Base-by-base conservation (phyloP, 352 stramenopile species). In the Phytophthora pinifolia region DNA sequence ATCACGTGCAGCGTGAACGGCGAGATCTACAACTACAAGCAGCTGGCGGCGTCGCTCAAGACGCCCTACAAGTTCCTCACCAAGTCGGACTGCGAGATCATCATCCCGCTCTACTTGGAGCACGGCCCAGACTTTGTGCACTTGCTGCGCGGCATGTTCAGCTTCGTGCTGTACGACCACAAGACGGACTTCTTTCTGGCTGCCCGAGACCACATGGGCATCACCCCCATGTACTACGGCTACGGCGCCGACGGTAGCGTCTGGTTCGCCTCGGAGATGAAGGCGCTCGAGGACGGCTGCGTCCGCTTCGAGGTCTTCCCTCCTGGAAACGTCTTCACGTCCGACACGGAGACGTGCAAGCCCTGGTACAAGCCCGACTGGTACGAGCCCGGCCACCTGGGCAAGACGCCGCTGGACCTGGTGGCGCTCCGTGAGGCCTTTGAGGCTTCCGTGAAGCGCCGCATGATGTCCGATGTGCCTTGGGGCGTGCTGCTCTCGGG, bases 21-120 rank as follows among this genome's bases (percentile, higher is more conserved):
- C 42, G 97, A 99, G 79, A 98, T 99, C 56, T 99, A 99, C 90
- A 99, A 99, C 79, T 98, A 99, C 84, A 96, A 97, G 69, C 87
- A 99, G 67, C 71, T 99, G 8, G 97, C 96, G 34, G 59, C 72
- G 5, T 36, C 66, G n/a, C 70, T 98, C 8, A 54, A 67, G 31
- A 84, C 82, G 33, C 82, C 93, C n/a, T 99, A 98, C 72, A 69
- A 70, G 25, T 97, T 98, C 54, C 59, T 90, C 37, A 99, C 97
- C 53, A 97, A 98, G 60, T 98, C 88, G 39, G 97, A 99, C 76
- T 99, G 96, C 68, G 97, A 99, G 65, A 81, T 98, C 9, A 98
- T 99, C 75, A 94, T 99, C 60, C 96, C 96, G 38, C 70, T 99
- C 9, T 99, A 98, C 79, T 65, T 89, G 17, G 67, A 98, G 64